Evolutionary conservation across 2,329 filamentous ascomycete genomes (phyloP), one percentile per base, ranked within the genome.

Genomic region (Graphiopsis chlorocephala): DNA sequence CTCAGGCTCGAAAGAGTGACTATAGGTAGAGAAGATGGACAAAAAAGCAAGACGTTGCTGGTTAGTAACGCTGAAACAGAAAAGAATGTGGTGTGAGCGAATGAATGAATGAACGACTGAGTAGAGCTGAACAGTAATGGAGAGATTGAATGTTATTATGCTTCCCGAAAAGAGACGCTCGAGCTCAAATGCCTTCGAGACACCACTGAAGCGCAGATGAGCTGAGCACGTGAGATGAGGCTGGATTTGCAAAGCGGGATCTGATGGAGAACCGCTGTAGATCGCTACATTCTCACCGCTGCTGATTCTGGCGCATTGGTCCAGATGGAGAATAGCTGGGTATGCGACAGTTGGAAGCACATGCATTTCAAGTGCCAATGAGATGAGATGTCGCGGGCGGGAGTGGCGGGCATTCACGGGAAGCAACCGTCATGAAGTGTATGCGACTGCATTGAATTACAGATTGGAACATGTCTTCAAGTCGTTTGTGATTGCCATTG

Each of bases 31-130:
- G 42, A 62, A 20, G 15, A 17, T 5, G 8, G 29, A 53, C 12
- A 61, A 35, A 23, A n/a, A 53, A 31, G 25, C 33, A 52, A 62
- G 48, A 45, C 26, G 60, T 48, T 62, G 48, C 17, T 10, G 33
- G 48, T 55, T 62, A 62, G 60, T 55, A 55, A 55, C 60, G 60
- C 60, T 62, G 60, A 42, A 62, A 62, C 48, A 62, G 12, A 33
- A 35, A 62, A 62, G 48, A 62, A 35, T 23, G 60, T 45, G 48
- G 60, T 61, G 47, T 42, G 33, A 55, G 28, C 28, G 35, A 62
- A 33, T 28, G 31, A 45, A 56, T 35, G 52, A 56, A 56, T 56
- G 29, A 33, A 56, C 20, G 53, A 38, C 29, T 56, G 29, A 10
- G 28, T 26, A 25, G n/a, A 28, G 3, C 6, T 23, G 25, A 12